A percentile compares a stretch with the other conserved stretches of the same genome.
These are phyloP conservation scores for Kluyveromyces lactis DNA, from an alignment of 805 yeast genomes.

Conservation along the genomic window DNA sequence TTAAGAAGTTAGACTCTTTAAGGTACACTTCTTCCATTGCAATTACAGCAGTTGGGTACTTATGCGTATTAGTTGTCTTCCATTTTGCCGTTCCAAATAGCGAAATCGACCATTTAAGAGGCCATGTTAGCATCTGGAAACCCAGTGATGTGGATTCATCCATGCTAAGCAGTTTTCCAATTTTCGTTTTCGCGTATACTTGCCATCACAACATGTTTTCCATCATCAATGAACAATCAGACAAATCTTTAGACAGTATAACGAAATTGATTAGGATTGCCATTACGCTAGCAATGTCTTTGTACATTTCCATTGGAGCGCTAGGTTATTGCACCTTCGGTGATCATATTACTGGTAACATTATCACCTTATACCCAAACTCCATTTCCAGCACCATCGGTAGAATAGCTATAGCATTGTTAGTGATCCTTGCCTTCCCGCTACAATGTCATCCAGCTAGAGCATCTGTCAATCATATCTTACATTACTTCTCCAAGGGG, in stretches of 20 bases:
- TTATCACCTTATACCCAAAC: conserved; percentile 67
- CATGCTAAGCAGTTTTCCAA: conserved; percentile 73
- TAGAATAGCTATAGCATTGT: conserved; percentile 65
- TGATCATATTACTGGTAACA: conserved; percentile 65
- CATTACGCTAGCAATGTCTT: conserved; percentile 47
- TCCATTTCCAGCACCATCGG: conserved; percentile 67
- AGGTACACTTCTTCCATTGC: conserved; percentile 83
- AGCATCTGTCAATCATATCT: conserved; percentile 67
- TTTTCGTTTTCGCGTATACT: conserved; percentile 88
- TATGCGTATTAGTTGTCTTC: conserved; percentile 62
- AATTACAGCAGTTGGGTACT: conserved; percentile 67
- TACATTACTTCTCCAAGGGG: conserved; percentile 35
- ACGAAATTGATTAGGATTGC: conserved; percentile 43
- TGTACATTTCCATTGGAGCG: conserved; percentile 69
- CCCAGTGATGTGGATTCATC: conserved; percentile 38
- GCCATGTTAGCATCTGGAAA: conserved; percentile 39
- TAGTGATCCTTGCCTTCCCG: conserved; percentile 82
- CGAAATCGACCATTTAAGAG: conserved; percentile 31
- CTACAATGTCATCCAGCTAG: conserved; percentile 88
- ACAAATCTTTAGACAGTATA: conserved; percentile 41
- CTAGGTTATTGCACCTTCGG: conserved; percentile 87
- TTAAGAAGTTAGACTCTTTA: conserved; percentile 70
- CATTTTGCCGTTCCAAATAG: conserved; percentile 42
- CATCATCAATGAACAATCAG: conserved; percentile 69
- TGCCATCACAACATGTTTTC: conserved; percentile 95